phyloP scores from a whole-genome alignment of 352 stramenopile species.

The Blastocystis sp. region DNA sequence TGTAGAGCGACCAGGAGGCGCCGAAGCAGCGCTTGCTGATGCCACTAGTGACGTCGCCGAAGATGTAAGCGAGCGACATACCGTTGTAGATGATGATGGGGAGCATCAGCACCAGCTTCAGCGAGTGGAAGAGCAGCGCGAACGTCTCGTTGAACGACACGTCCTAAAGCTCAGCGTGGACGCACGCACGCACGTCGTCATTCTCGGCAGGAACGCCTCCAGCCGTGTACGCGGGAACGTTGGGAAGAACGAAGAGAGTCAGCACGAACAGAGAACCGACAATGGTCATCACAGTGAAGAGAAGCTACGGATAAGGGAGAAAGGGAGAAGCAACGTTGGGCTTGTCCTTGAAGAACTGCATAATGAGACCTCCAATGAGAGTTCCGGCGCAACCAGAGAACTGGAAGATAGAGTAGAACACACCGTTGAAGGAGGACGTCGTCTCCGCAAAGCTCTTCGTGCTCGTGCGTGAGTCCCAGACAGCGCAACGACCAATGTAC shows the following conservation, averaged over 20 bases:
- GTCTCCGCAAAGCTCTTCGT: slow-evolving; percentile 48
- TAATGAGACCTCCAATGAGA: slow-evolving; percentile 36
- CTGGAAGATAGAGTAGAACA: slow-evolving; percentile 59
- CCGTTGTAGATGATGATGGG: slow-evolving; percentile 59
- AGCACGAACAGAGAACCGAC: slow-evolving; percentile 33
- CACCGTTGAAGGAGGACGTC: slow-evolving; percentile 53
- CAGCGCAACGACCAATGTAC: slow-evolving; percentile 50
- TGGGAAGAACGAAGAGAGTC: not conserved
- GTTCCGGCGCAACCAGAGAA: slow-evolving; percentile 57
- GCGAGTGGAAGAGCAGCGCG: not conserved
- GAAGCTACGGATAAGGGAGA: not conserved
- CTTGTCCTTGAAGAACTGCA: not conserved
- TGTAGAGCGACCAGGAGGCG: not conserved
- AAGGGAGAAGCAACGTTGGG: not conserved
- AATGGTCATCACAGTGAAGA: slow-evolving; percentile 51
- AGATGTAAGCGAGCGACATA: slow-evolving; percentile 58
- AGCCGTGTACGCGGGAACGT: not conserved
- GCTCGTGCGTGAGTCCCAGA: slow-evolving; percentile 21
- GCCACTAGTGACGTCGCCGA: slow-evolving; percentile 43
- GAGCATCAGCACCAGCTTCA: slow-evolving; percentile 51
- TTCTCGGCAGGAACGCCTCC: not conserved
- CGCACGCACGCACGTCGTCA: not conserved
- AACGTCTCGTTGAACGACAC: slow-evolving; percentile 47
- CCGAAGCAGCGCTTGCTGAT: slow-evolving; percentile 33
- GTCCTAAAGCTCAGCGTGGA: not conserved